phyloP scores from a whole-genome alignment of 352 stramenopile species.

The Phytopythium vexans region DNA sequence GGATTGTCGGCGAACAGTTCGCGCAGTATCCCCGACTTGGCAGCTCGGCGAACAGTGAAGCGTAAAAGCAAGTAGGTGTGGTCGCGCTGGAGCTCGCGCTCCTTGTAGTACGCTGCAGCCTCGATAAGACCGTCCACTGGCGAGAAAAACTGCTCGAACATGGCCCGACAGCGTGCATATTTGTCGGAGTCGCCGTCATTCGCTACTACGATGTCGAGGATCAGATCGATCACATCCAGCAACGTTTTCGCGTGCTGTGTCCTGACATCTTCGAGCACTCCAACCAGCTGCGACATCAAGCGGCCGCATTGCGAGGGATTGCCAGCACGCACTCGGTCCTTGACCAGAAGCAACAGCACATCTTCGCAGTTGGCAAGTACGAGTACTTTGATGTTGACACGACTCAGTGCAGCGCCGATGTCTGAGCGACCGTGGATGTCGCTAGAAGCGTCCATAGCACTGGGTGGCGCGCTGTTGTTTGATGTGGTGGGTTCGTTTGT shows the following conservation, averaged over 20 bases:
- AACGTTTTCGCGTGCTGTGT: slow-evolving; percentile 38
- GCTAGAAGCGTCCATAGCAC: no score
- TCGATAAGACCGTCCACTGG: slow-evolving; percentile 50
- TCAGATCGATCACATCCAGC: slow-evolving; percentile 30
- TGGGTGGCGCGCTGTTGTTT: no score
- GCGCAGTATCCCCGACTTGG: slow-evolving; percentile 25
- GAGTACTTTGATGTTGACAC: neutral
- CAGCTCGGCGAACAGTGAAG: slow-evolving; percentile 36
- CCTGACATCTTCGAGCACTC: slow-evolving; percentile 66
- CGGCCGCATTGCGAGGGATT: slow-evolving; percentile 30
- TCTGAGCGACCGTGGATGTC: neutral
- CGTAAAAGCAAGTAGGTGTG: slow-evolving; percentile 55
- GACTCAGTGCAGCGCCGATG: neutral
- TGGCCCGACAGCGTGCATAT: neutral
- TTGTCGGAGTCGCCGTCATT: neutral
- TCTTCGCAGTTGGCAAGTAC: neutral
- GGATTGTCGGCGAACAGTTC: slow-evolving; percentile 32
- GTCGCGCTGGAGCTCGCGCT: slow-evolving; percentile 35
- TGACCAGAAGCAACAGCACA: neutral
- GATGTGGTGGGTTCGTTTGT: no score
- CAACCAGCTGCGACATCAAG: slow-evolving; percentile 47
- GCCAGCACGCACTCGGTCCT: neutral
- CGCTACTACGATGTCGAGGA: slow-evolving; percentile 31
- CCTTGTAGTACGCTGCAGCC: slow-evolving; percentile 59
- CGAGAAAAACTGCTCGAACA: slow-evolving; percentile 41